Percentiles rank a stretch among this genome's conserved stretches.
Conservation (phyloP, 2,329 filamentous ascomycete genomes). For the Cercospora janseana region DNA sequence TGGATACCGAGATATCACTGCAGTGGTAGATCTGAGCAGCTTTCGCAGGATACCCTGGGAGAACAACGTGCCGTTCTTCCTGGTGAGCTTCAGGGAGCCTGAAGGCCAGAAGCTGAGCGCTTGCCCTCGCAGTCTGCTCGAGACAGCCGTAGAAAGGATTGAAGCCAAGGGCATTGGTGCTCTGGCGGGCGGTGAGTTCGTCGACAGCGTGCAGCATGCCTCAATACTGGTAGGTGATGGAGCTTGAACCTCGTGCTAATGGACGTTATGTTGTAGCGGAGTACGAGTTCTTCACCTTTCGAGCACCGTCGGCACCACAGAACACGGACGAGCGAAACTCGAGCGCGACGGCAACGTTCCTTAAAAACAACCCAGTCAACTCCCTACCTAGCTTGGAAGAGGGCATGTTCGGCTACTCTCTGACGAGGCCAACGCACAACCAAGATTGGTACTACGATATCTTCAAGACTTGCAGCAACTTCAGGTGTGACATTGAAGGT, state of each 20-base stretch:
- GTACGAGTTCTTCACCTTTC: constrained; percentile 94
- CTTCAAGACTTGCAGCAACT: constrained; percentile 74
- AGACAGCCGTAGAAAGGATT: constrained; percentile 65
- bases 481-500: constrained; percentile 80
- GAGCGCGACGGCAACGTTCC: constrained; percentile 70
- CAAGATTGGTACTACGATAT: constrained; percentile 89
- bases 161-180: constrained; percentile 69
- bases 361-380: constrained; percentile 69
- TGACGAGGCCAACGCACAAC: constrained; percentile 83
- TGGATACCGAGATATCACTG: constrained; percentile 82
- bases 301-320: constrained; percentile 54
- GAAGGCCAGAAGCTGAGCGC: constrained; percentile 70
- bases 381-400: constrained; percentile 79
- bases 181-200: constrained; percentile 86
- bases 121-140: constrained; percentile 75
- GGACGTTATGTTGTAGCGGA: constrained; percentile 59
- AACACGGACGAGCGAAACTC: constrained; percentile 55
- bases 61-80: constrained; percentile 77
- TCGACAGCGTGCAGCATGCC: too few relatives aligned
- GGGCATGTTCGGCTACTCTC: constrained; percentile 93
- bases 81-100: constrained; percentile 80
- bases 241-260: constrained; percentile 19
- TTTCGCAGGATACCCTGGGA: constrained; percentile 91
- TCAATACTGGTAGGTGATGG: background rate
- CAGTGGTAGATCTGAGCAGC: constrained; percentile 72